Evolutionary conservation across 2,329 filamentous ascomycete genomes (phyloP).

Genomic region (Calonectria fujianensis): DNA sequence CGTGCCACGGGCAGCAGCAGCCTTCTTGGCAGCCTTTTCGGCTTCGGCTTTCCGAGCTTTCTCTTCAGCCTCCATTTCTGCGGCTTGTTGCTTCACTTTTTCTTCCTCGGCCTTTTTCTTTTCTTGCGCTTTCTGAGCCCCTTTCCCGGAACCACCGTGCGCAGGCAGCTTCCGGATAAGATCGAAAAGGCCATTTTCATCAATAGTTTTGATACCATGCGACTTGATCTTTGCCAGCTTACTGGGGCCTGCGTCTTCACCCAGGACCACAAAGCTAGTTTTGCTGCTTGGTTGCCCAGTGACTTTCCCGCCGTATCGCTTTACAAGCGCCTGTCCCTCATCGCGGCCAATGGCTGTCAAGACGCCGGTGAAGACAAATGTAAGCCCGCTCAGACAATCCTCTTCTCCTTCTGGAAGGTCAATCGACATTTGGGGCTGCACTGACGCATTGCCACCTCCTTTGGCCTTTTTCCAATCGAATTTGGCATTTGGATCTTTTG

Average conservation of each 20-base stretch:
- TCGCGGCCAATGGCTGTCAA: constrained; percentile 87
- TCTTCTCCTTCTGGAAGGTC: constrained; percentile 89
- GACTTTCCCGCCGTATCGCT: constrained; percentile 95
- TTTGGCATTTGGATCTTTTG: constrained; percentile 81
- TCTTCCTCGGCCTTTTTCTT: constrained; percentile 91
- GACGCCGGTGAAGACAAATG: constrained; percentile 96
- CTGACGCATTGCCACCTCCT: constrained; percentile 76
- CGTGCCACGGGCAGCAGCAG: constrained; percentile 55
- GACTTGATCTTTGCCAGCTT: constrained; percentile 92
- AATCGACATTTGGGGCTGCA: constrained; percentile 76
- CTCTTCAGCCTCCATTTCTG: constrained; percentile 90
- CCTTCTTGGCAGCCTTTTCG: constrained; percentile 69
- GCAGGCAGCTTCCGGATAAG: constrained; percentile 88
- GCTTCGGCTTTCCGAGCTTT: constrained; percentile 72
- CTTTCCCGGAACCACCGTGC: constrained; percentile 90
- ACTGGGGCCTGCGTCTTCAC: constrained; percentile 92
- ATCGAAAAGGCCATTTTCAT: constrained; percentile 93
- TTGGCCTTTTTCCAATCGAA: constrained; percentile 84
- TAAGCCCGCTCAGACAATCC: constrained; percentile 91
- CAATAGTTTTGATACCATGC: constrained; percentile 90
- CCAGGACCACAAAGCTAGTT: constrained; percentile 94
- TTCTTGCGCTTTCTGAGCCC: constrained; percentile 88
- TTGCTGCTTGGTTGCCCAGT: constrained; percentile 91
- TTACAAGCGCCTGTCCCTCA: constrained; percentile 89
- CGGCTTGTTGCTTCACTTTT: constrained; percentile 86